Conservation (phyloP, 441 rosid genomes). For the Populus trichocarpa region DNA sequence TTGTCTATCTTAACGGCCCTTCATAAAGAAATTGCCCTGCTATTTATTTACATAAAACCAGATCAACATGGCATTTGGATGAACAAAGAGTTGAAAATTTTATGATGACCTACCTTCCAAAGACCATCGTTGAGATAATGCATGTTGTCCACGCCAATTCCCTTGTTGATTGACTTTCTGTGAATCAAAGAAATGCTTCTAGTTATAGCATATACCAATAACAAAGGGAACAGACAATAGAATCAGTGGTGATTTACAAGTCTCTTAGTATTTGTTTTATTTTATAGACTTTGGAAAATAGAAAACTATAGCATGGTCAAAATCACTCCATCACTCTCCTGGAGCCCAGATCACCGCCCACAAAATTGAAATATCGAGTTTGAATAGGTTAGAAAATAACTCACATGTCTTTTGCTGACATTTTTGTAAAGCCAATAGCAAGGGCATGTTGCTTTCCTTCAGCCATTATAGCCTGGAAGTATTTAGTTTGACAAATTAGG, state of each 20-base stretch:
- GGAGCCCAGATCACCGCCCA: neutral
- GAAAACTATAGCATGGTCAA: neutral
- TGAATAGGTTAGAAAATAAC: constrained; percentile 26
- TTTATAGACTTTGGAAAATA: neutral
- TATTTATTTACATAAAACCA: neutral
- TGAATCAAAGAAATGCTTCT: constrained; percentile 16
- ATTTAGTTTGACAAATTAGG: constrained; percentile 18
- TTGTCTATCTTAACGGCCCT: neutral
- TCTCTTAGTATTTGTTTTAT: neutral
- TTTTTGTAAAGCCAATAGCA: constrained; percentile 95
- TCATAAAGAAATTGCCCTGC: neutral
- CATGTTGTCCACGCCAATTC: constrained; percentile 97
- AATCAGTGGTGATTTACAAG: neutral
- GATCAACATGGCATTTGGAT: neutral
- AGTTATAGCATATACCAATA: neutral
- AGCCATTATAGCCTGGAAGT: constrained; percentile 88
- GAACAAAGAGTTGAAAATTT: neutral
- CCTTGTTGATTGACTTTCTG: constrained; percentile 88
- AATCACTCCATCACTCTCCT: neutral
- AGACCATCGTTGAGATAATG: constrained; percentile 98
- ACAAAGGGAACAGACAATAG: neutral
- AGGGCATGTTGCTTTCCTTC: constrained; percentile 98
- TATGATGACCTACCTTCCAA: constrained; percentile 67
- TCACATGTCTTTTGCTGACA: constrained; percentile 98
- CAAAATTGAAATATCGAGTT: neutral